Percentiles rank a stretch among this genome's conserved stretches.
Evolutionary conservation across 306 rosid genomes (phyloP).

Genomic region (Ceratonia siliqua): DNA sequence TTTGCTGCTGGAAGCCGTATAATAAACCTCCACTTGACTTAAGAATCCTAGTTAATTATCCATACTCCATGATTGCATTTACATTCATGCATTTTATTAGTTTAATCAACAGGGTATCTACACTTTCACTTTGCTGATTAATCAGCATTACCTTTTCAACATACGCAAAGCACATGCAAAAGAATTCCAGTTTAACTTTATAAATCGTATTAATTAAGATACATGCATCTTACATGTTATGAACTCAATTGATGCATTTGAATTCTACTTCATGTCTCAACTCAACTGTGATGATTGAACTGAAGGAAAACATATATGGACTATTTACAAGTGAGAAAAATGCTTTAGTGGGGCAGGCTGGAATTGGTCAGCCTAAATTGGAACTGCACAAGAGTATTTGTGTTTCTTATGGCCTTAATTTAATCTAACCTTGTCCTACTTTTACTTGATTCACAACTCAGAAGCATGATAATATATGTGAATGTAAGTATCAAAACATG

Average conservation of each 20-base stretch:
- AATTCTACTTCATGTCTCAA: background rate
- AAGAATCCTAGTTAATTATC: background rate
- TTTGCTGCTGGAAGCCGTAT: constrained; percentile 21
- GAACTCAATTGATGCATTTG: background rate
- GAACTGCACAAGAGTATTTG: background rate
- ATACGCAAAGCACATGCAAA: constrained; percentile 22
- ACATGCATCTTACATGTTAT: constrained; percentile 24
- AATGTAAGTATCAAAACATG: no score
- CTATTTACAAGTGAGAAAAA: background rate
- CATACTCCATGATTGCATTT: background rate
- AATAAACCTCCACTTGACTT: background rate
- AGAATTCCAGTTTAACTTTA: constrained; percentile 5
- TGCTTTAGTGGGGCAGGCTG: background rate
- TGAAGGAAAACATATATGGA: background rate
- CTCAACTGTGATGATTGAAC: background rate
- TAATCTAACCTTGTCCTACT: background rate
- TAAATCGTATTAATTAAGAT: background rate
- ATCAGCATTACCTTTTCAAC: constrained; percentile 17
- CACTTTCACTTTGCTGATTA: constrained; percentile 9
- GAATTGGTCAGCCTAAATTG: background rate
- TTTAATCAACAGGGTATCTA: background rate
- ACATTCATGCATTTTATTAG: constrained; percentile 5
- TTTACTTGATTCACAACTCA: no score
- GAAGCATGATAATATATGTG: background rate
- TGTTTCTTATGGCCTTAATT: background rate